Evolutionary conservation across 352 stramenopile species (phyloP).

Genomic region (Hyaloperonospora arabidopsidis): DNA sequence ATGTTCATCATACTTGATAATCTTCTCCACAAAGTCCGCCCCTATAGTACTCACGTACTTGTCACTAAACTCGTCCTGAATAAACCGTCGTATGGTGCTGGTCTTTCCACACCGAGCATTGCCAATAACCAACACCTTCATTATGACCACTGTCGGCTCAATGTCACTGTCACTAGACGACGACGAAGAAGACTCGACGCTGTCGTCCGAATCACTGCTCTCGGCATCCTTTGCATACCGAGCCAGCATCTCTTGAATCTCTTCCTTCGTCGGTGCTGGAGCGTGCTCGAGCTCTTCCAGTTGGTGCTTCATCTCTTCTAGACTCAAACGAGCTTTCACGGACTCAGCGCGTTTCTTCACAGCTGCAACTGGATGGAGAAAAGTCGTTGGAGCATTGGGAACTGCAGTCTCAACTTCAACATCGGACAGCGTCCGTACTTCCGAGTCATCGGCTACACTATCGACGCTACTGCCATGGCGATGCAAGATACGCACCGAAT

Average conservation of each 20-base stretch:
- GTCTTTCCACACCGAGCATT: constrained; percentile 87
- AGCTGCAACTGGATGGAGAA: constrained; percentile 1
- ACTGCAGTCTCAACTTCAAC: constrained; percentile 18
- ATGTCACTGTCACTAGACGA: constrained; percentile 2
- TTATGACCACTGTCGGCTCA: constrained; percentile 45
- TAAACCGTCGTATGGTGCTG: constrained; percentile 73
- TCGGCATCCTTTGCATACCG: constrained; percentile 35
- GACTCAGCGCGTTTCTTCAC: constrained; percentile 7
- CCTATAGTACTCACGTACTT: constrained; percentile 82
- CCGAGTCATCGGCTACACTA: constrained; percentile 15
- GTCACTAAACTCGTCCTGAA: constrained; percentile 63
- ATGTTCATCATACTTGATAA: constrained; percentile 50
- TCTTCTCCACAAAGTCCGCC: constrained; percentile 81
- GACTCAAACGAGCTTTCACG: constrained; percentile 19
- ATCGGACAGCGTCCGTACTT: constrained; percentile 12
- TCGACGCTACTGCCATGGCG: constrained; percentile 26
- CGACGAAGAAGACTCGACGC: constrained; percentile 5
- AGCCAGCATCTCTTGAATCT: constrained; percentile 56
- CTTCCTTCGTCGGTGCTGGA: constrained; percentile 36
- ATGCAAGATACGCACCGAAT: constrained; percentile 24
- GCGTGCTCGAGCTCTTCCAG: constrained; percentile 40
- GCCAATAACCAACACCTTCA: constrained; percentile 83
- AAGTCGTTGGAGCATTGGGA: constrained; percentile 8
- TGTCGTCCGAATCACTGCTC: constrained; percentile 10
- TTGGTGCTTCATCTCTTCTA: constrained; percentile 45